Evolutionary conservation across 305 asterid species (phyloP).

Genomic region (Plantago coronopus): DNA sequence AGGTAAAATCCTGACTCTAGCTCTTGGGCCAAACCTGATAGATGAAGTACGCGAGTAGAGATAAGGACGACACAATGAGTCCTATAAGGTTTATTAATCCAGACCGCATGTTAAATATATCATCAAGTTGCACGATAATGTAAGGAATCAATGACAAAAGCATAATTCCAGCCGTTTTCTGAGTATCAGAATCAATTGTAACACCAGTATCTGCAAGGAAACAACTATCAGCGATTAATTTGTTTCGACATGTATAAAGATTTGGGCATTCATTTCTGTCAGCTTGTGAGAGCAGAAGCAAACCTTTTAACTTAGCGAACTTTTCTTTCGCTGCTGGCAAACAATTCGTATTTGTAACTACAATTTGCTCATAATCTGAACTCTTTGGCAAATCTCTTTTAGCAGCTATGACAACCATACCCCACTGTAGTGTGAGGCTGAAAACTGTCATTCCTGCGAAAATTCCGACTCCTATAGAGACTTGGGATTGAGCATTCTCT

Average conservation of each 20-base stretch:
- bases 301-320: slow-evolving; percentile 34
- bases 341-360: slow-evolving; percentile 20
- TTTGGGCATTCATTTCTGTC: not conserved
- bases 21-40: slow-evolving; percentile 37
- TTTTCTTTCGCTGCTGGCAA: slow-evolving; percentile 25
- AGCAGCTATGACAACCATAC: slow-evolving; percentile 38
- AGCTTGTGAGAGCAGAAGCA: not conserved
- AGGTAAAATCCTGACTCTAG: not conserved
- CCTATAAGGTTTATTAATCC: slow-evolving; percentile 40
- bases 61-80: slow-evolving; percentile 32
- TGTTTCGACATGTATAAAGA: not conserved
- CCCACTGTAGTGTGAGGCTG: slow-evolving; percentile 52
- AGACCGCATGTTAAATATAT: slow-evolving; percentile 22
- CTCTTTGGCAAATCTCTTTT: slow-evolving; percentile 27
- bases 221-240: slow-evolving; percentile 6
- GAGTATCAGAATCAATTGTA: slow-evolving; percentile 28
- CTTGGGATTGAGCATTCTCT: slow-evolving; percentile 43
- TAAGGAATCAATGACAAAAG: slow-evolving; percentile 50
- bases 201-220: slow-evolving; percentile 38
- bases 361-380: slow-evolving; percentile 13
- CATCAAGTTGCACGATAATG: slow-evolving; percentile 32
- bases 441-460: slow-evolving; percentile 54
- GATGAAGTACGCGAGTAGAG: slow-evolving; percentile 33
- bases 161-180: slow-evolving; percentile 43
- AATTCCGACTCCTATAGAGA: slow-evolving; percentile 51